These are phyloP conservation scores for Scleromitrula shiraiana DNA, from an alignment of 2,329 filamentous ascomycete genomes.

Conservation along the genomic window DNA sequence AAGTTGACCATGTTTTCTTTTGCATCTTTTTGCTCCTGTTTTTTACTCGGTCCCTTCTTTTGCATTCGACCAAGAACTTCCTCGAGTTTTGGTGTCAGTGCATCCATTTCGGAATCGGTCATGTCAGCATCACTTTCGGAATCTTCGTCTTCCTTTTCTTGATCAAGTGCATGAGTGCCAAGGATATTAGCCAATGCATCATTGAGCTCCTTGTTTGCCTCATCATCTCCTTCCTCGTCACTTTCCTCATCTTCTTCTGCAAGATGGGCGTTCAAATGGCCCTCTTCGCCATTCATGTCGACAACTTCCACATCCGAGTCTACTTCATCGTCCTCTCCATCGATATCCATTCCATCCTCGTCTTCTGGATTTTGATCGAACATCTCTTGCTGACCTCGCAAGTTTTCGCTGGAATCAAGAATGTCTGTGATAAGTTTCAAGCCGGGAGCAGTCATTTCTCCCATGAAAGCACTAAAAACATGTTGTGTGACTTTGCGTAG, in stretches of 20 bases:
- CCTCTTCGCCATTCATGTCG: slow-evolving; percentile 37
- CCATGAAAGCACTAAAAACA: slow-evolving; percentile 76
- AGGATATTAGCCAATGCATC: slow-evolving; percentile 71
- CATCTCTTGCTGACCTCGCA: slow-evolving; percentile 75
- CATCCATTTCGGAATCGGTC: slow-evolving; percentile 94
- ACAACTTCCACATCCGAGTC: slow-evolving; percentile 44
- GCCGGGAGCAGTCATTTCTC: slow-evolving; percentile 64
- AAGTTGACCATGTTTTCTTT: slow-evolving; percentile 87
- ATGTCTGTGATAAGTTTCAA: slow-evolving; percentile 60
- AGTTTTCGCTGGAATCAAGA: slow-evolving; percentile 69
- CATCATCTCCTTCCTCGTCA: slow-evolving; percentile 32
- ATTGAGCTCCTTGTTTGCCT: slow-evolving; percentile 45
- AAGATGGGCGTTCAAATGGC: slow-evolving; percentile 32
- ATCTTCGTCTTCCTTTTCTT: slow-evolving; percentile 45
- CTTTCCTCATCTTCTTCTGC: slow-evolving; percentile 38
- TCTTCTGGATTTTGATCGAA: slow-evolving; percentile 64
- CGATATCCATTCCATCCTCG: slow-evolving; percentile 40
- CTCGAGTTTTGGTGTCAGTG: slow-evolving; percentile 71
- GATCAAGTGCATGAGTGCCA: slow-evolving; percentile 58
- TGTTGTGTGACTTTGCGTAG: slow-evolving; percentile 82
- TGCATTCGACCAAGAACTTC: slow-evolving; percentile 73
- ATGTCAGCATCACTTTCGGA: slow-evolving; percentile 69
- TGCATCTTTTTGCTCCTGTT: slow-evolving; percentile 79
- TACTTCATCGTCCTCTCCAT: slow-evolving; percentile 30
- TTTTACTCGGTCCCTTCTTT: slow-evolving; percentile 57